Conservation (phyloP, 495 filamentous ascomycete genomes). For the Daldinia bambusicola region DNA sequence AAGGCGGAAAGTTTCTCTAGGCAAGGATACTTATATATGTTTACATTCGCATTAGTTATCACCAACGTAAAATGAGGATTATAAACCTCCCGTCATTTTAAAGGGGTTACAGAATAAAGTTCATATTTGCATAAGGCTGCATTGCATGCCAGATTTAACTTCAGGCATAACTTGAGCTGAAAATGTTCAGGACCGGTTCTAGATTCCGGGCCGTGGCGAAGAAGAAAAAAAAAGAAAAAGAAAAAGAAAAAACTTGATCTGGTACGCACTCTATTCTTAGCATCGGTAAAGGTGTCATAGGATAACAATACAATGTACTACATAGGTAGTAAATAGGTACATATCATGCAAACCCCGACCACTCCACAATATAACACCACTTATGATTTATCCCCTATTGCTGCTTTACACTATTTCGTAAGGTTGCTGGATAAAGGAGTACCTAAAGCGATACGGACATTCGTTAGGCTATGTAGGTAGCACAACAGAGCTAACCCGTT, state of each 20-base stretch:
- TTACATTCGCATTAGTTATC: background rate
- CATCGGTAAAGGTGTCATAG: conserved; percentile 11
- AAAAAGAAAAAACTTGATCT: conserved; percentile 12
- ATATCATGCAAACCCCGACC: background rate
- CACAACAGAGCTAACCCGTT: background rate
- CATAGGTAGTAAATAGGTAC: no score
- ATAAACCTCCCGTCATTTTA: background rate
- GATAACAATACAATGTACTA: no score
- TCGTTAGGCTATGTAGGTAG: background rate
- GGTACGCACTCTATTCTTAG: conserved; percentile 31
- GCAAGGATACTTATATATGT: background rate
- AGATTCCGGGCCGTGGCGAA: conserved; percentile 31
- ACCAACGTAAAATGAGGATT: background rate
- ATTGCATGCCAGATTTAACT: background rate
- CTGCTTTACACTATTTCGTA: background rate
- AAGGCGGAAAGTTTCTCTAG: background rate
- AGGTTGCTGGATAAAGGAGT: background rate
- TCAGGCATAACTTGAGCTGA: no score
- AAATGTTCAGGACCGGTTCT: background rate
- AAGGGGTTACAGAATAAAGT: background rate
- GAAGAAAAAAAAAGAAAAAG: background rate
- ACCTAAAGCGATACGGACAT: conserved; percentile 3
- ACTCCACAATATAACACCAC: background rate
- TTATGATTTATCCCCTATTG: background rate
- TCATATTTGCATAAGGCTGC: background rate